phyloP scores from a whole-genome alignment of 2,329 filamentous ascomycete species.

The Xylaria digitata region DNA sequence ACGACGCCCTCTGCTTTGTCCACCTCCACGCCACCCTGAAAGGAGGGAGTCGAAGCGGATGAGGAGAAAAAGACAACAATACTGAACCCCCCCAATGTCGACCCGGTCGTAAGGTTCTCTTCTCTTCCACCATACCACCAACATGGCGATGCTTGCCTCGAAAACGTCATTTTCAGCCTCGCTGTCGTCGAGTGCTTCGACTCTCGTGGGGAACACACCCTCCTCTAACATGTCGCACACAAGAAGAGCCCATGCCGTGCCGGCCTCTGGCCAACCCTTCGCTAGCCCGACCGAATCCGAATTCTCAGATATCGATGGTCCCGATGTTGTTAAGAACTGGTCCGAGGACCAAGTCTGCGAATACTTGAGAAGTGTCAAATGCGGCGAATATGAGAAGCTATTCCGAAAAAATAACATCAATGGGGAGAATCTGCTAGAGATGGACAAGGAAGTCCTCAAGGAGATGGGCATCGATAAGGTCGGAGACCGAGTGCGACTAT shows the following conservation, averaged over 20 bases:
- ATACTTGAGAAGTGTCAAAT: conserved; percentile 91
- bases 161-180: conserved; percentile 76
- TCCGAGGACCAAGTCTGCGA: conserved; percentile 91
- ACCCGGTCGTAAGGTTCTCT: conserved; percentile 21
- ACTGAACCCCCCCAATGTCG: conserved; percentile 20
- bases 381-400: conserved; percentile 89
- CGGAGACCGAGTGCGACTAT: conserved; percentile 92
- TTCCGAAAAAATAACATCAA: conserved; percentile 97
- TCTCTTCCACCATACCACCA: conserved; percentile 31
- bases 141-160: conserved; percentile 82
- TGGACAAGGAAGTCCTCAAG: conserved; percentile 95
- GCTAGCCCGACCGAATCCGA: conserved; percentile 91
- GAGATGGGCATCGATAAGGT: conserved; percentile 99
- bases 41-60: conserved; percentile 31
- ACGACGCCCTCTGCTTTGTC: conserved; percentile 35
- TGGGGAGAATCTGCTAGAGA: conserved; percentile 94
- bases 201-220: conserved; percentile 59
- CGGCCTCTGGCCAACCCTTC: conserved; percentile 67
- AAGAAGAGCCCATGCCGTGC: conserved; percentile 63
- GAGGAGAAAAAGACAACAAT: conserved; percentile 26
- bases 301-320: conserved; percentile 84
- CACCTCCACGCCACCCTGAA: conserved; percentile 28
- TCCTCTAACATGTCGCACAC: conserved; percentile 63
- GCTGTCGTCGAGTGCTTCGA: conserved; percentile 59
- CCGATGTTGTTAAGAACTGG: conserved; percentile 85